Evolutionary conservation across 176 grass and related monocot genomes (phyloP), one percentile per base, ranked within the genome.

Genomic region (Dendrocalamus sinicus): DNA sequence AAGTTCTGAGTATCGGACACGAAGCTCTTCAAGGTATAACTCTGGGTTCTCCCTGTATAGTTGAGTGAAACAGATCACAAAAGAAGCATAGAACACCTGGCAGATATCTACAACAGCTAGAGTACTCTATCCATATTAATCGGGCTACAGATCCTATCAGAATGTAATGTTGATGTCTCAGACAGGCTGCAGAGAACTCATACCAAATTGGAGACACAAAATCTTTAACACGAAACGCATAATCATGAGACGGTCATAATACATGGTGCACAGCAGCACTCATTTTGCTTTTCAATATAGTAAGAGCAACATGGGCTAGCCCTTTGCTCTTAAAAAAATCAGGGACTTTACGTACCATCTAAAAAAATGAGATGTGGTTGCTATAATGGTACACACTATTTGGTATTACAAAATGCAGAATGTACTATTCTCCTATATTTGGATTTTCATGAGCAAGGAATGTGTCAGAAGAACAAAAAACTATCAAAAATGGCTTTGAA

Each of bases 1-100:
- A 77, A 99, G 88, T 72, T 94, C 91, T 60, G 67, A 89, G 79
- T 94, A 96, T 86, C 87, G 81, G 28, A 75, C 78, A 77, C 81
- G 88, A 60, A 96, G 86, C 78, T 99, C 91, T 74, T 99, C 96
- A 57, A 96, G 87, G 83, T 99, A 99, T 66, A 99, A 71, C 54
- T 99, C 96, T 66, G 96, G 93, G 81, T 99, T 99, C 54, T 96
- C 93, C 81, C 96, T 99, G 81, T 32, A 83, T 52, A 54, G 52
- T 84, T 53, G 68, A 87, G 24, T 46, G 51, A 83, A 87, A 84
- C 44, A 81, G 11, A 83, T 83, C 28, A 91, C 55, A 61, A 37
- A 46, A 83, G 12, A 54, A 83, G 12, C 17, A 79, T 17, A 77
- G 22, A 80, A 64, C 0, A 60, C 19, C 22, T 73, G 19, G 15